These are phyloP conservation scores for Trametes pubescens DNA, from an alignment of 1,284 basidiomycete genomes.

Conservation along the genomic window DNA sequence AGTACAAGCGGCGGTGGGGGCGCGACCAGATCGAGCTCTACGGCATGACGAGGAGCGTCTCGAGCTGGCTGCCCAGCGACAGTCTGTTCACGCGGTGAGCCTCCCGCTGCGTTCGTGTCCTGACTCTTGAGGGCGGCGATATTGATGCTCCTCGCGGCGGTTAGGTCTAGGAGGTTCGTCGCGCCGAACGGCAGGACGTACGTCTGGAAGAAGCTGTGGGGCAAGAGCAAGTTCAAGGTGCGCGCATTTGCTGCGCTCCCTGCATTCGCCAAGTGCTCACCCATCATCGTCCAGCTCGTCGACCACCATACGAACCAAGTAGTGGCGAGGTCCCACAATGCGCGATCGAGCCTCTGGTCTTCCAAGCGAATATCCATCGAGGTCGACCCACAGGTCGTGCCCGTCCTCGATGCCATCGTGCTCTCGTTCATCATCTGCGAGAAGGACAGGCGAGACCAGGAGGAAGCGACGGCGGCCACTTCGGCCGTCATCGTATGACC, in stretches of 20 bases:
- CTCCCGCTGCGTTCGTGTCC: neutral
- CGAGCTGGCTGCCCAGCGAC: slow-evolving; percentile 14
- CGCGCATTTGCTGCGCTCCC: neutral
- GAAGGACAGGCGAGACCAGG: slow-evolving; percentile 6
- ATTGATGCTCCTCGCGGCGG: neutral
- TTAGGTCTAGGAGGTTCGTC: slow-evolving; percentile 8
- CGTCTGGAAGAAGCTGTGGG: slow-evolving; percentile 9
- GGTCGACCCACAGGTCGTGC: neutral
- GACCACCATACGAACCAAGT: slow-evolving; percentile 2
- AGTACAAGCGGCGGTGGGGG: slow-evolving; percentile 14
- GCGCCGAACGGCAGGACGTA: slow-evolving; percentile 19
- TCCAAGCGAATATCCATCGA: neutral
- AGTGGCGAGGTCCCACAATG: neutral
- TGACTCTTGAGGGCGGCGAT: neutral
- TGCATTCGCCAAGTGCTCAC: neutral
- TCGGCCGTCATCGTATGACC: neutral
- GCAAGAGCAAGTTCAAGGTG: slow-evolving; percentile 9
- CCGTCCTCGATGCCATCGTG: slow-evolving; percentile 7
- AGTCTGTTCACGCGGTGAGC: slow-evolving; percentile 8
- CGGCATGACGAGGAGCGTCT: slow-evolving; percentile 9
- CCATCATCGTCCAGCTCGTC: neutral
- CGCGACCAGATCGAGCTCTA: slow-evolving; percentile 13
- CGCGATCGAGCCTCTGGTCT: neutral
- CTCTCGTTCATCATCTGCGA: slow-evolving; percentile 15
- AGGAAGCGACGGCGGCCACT: neutral